These are phyloP conservation scores for Collybiopsis confluens DNA, from an alignment of 768 basidiomycete genomes.

Conservation along the genomic window DNA sequence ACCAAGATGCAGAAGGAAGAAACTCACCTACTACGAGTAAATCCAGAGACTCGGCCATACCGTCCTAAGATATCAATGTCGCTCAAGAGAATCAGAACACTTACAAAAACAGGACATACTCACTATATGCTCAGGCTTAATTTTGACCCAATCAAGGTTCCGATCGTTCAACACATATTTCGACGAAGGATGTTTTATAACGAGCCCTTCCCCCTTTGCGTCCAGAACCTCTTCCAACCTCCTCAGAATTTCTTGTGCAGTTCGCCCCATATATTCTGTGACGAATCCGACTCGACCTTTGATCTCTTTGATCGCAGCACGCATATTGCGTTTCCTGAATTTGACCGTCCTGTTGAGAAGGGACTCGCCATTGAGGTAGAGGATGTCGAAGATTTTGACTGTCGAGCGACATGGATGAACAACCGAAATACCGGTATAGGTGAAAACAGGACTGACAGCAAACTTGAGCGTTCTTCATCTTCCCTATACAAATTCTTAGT, in stretches of 20 bases:
- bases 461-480: slow-evolving; percentile 72
- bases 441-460: slow-evolving; percentile 68
- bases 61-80: slow-evolving; percentile 47
- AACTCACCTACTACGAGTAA: slow-evolving; percentile 80
- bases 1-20: not conserved
- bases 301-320: slow-evolving; percentile 60
- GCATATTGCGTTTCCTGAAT: slow-evolving; percentile 77
- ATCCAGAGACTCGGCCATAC: slow-evolving; percentile 90
- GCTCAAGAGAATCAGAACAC: not conserved
- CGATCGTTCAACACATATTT: slow-evolving; percentile 85
- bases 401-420: not conserved
- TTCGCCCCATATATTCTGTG: slow-evolving; percentile 66
- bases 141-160: slow-evolving; percentile 92
- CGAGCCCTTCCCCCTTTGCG: slow-evolving; percentile 87
- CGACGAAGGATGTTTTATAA: slow-evolving; percentile 81
- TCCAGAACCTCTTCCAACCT: slow-evolving; percentile 84
- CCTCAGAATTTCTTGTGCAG: slow-evolving; percentile 74
- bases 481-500: too few species aligned
- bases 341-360: slow-evolving; percentile 67
- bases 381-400: slow-evolving; percentile 97
- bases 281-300: slow-evolving; percentile 80
- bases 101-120: slow-evolving; percentile 8
- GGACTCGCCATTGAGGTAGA: slow-evolving; percentile 80
- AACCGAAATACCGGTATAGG: too few species aligned
- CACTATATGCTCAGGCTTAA: slow-evolving; percentile 88